Base-by-base conservation (phyloP, 164 flowering plant species). In the Stephania japonica region DNA sequence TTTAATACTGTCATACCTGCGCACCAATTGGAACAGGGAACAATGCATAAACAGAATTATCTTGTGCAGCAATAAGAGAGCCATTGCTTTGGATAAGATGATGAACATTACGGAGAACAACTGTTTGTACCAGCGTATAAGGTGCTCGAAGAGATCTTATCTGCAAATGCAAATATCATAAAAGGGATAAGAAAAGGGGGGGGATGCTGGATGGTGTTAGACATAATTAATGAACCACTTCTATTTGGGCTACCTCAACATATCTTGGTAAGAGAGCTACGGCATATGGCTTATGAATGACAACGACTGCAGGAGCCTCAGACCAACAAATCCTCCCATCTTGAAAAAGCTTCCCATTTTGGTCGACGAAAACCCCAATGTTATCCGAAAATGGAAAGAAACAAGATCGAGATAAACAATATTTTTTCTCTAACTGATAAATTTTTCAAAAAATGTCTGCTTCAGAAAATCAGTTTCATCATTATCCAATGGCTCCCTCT, bases 241-340 rank as follows among this genome's bases (percentile, higher is more conserved):
- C 21, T 67, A 44, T 42, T 66, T 7, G 25, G 19, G 47, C 47
- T 84, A 95, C 99, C 99, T 93, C 98, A 76, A 96, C 77, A 81
- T 90, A 89, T 81, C 98, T 89, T 69, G 95, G 94, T 70, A 96
- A 83, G 67, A 87, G 84, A 83, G 87, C 99, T 69, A 96, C 83
- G 56, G 89, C 97, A 86, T 90, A 92, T 24, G 97, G 97, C 76
- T 82, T 86, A 78, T 90, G 93, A 73, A 93, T 91, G 65, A 88
- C 83, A 79, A 96, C 86, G 74, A 78, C 82, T 32, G 84, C 53
- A 41, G 98, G 98, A 56, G 97, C 92, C 84, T 96, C 99, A 50
- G 98, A 93, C 99, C 98, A 96, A 80, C 92, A 89, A 76, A 96
- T 89, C 80, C 95, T 83, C 70, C 97, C 99, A 72, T 90, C 98